Evolutionary conservation across 805 yeast genomes (phyloP), one percentile per base, ranked within the genome.

Genomic region (Starmera amethionina): DNA sequence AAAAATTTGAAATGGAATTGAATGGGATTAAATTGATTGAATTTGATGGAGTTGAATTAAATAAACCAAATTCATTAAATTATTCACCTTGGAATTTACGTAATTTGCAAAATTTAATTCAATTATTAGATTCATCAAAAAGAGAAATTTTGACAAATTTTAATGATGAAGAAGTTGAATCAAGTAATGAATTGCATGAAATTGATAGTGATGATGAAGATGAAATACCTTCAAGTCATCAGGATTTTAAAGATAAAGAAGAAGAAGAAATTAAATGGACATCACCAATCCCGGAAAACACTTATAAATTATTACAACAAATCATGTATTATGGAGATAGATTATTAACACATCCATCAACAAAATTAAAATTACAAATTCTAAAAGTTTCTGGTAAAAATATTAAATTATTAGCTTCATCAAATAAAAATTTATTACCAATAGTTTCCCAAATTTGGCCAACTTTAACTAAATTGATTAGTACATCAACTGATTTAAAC

Each of bases 271-370:
- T 4, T 39, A 65, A 66, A 29, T 88, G 96, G 96, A 48, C 54
- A 0, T 80, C 90, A 0, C 77, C 79, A 0, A 63, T 89, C 0
- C 83, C 94, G 0, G 63, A 70, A 33, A 61, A 68, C 3, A 62
- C 82, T 0, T 90, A 85, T 56, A 55, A 60, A 32, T 62, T 79
- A 2, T 60, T 84, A 1, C 73, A 77, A 35, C 74, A 75, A 40
- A 77, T 90, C 4, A 65, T 77, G 40, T 71, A 67, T 6, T 85
- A 87, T 54, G 81, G 90, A 7, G 82, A 84, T 40, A 64, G 85
- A 42, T 66, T 75, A 27, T 60, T 86, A 31, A 77, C 85, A 2
- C 93, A 84, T 49, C 73, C 75, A 2, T 80, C 94, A 0, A 57
- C 69, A 3, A 59, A 68, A 3, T 57, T 90, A 28, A 70, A 75